Evolutionary conservation across 257 asterid genomes (phyloP).

Genomic region (Petrea volubilis): DNA sequence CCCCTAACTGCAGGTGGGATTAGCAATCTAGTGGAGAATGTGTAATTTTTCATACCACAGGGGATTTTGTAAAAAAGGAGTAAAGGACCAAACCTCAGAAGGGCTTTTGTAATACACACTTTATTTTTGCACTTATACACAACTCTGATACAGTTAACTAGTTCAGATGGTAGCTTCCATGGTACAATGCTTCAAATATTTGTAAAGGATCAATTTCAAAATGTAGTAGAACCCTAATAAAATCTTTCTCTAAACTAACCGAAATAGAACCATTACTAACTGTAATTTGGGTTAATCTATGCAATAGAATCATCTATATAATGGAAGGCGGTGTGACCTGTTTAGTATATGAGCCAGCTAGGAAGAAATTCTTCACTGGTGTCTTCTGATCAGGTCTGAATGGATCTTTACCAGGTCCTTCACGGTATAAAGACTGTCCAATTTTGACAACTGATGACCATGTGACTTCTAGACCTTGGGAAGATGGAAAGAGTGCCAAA

Average conservation of each 20-base stretch:
- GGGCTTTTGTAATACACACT: not conserved
- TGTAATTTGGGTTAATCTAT: not conserved
- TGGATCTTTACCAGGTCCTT: slow-evolving; percentile 97
- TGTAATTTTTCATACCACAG: too few relatives aligned
- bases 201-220: not conserved
- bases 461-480: slow-evolving; percentile 89
- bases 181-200: not conserved
- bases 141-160: not conserved
- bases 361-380: slow-evolving; percentile 88
- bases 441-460: slow-evolving; percentile 99
- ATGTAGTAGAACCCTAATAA: not conserved
- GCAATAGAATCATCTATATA: too few relatives aligned
- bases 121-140: not conserved
- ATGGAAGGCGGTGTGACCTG: slow-evolving; percentile 52
- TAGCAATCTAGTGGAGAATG: too few relatives aligned
- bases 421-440: slow-evolving; percentile 91
- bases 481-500: slow-evolving; percentile 85
- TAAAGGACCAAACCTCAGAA: not conserved
- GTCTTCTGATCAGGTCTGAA: slow-evolving; percentile 98
- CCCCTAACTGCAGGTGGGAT: too few relatives aligned
- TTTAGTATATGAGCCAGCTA: slow-evolving; percentile 96
- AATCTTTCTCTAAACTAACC: not conserved
- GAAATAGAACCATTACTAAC: not conserved
- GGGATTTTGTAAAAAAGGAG: too few relatives aligned
- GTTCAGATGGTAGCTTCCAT: not conserved